Evolutionary conservation across 805 yeast species (phyloP), one percentile per base, ranked within the genome.

Genomic region (Candida bentonensis): DNA sequence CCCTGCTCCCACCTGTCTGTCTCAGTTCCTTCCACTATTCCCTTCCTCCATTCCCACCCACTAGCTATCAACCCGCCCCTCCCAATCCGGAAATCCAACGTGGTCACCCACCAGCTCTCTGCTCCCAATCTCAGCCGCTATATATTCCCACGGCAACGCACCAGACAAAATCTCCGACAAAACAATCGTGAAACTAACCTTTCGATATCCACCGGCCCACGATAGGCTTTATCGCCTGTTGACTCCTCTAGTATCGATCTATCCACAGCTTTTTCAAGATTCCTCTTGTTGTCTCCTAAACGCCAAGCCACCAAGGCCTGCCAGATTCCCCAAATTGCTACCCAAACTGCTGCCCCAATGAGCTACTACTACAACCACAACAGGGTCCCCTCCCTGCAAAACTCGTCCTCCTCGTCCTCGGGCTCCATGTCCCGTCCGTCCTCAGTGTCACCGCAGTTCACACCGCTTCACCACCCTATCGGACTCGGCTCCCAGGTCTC

Each of bases 361-460:
- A 30, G 36, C 36, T 30, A 30, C 21, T 49, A 34, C 25, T 49
- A 44, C 42, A 49, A 43, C 36, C 13, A 23, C 15, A 36, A 22
- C 27, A 7, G 27, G 27, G 27, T 25, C 27, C 27, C 27, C 13
- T 25, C 27, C 11, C 11, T 30, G 36, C 36, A 30, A 15, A 30
- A 30, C 17, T 30, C 43, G 23, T 40, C 50, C 15, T 52, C 23
- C 45, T 27, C 42, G 33, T 44, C 49, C 33, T 41, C 42, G 34
- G 22, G 42, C 22, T 27, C 45, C 15, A 36, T 36, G 22, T 50
- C 54, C 23, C 42, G 61, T 22, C 59, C 63, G 13, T 47, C 54
- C 28, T 53, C 59, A 26, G 50, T 53, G n/a, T 56, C 62, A 30
- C 63, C 62, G 39, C 49, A 50, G 41, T 48, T 56, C 28, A 25